Conservation (phyloP, 257 asterid genomes). For the Craterostigma plantagineum region DNA sequence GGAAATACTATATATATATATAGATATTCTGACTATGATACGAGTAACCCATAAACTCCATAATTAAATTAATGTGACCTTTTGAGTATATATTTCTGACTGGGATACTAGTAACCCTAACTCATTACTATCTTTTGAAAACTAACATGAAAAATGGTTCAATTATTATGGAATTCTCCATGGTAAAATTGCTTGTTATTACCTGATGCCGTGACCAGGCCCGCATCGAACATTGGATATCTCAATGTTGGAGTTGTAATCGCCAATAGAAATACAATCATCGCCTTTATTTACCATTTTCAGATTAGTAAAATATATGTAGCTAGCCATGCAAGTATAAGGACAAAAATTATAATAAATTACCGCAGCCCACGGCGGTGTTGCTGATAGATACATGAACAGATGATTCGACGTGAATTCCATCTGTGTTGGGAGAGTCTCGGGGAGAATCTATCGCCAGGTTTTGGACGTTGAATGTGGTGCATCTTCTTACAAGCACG, state of each 20-base stretch:
- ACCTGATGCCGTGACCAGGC: slow-evolving; percentile 89
- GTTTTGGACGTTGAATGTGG: slow-evolving; percentile 18
- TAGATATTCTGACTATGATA: too few species aligned
- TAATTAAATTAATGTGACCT: too few species aligned
- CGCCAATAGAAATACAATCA: slow-evolving; percentile 73
- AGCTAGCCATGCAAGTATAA: neutral
- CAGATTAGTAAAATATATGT: neutral
- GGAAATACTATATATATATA: too few species aligned
- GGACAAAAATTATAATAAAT: neutral
- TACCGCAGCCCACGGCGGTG: slow-evolving; percentile 31
- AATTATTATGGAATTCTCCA: too few species aligned
- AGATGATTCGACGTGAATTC: slow-evolving; percentile 57
- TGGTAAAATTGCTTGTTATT: too few species aligned
- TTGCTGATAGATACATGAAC: slow-evolving; percentile 22
- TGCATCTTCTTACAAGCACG: slow-evolving; percentile 21
- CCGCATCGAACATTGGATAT: slow-evolving; percentile 38
- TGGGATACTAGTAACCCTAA: too few species aligned
- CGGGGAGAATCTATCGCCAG: slow-evolving; percentile 35
- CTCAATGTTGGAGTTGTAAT: slow-evolving; percentile 24
- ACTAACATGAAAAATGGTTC: too few species aligned
- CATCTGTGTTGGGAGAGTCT: slow-evolving; percentile 62
- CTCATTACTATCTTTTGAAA: too few species aligned
- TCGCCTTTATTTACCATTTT: slow-evolving; percentile 24
- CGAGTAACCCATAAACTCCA: too few species aligned
- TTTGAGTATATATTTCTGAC: too few species aligned